A percentile compares a stretch with the other conserved stretches of the same genome.
Evolutionary conservation across 129 eudicot species (phyloP).

Genomic region (Gnaphalium uliginosum): DNA sequence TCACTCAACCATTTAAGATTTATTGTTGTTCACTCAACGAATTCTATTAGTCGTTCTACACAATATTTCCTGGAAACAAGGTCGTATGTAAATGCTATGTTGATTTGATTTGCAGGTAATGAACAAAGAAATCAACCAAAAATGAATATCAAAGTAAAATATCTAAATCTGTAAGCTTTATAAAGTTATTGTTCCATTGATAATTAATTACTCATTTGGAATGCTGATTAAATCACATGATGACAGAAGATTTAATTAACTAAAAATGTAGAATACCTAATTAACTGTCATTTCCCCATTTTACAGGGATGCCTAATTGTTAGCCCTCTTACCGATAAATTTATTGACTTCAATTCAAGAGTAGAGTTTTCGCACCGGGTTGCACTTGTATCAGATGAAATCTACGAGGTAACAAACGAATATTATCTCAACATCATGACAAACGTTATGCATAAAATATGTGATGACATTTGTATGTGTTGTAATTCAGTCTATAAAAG

Average conservation of each 20-base stretch:
- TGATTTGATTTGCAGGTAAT: slow-evolving; percentile 23
- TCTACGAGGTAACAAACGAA: slow-evolving; percentile 22
- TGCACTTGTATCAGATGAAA: slow-evolving; percentile 31
- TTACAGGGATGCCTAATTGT: slow-evolving; percentile 33
- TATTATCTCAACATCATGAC: background rate
- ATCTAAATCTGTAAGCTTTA: background rate
- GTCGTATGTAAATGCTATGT: background rate
- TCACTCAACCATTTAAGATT: too few species aligned
- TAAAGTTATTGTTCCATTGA: background rate
- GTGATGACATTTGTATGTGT: background rate
- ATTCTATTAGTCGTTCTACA: background rate
- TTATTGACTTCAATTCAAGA: slow-evolving; percentile 23
- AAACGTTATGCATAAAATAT: background rate
- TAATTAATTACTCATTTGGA: background rate
- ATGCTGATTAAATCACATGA: background rate
- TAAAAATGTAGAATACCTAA: background rate
- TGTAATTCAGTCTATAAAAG: slow-evolving; percentile 30
- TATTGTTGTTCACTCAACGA: too few species aligned
- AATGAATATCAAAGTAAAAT: slow-evolving; percentile 32
- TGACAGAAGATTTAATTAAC: background rate
- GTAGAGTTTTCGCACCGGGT: slow-evolving; percentile 29
- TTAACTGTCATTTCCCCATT: background rate
- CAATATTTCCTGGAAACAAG: background rate
- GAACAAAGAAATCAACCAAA: slow-evolving; percentile 27
- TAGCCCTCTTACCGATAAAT: slow-evolving; percentile 33